Evolutionary conservation across 306 rosid genomes (phyloP).

Genomic region (Lathyrus aphaca): DNA sequence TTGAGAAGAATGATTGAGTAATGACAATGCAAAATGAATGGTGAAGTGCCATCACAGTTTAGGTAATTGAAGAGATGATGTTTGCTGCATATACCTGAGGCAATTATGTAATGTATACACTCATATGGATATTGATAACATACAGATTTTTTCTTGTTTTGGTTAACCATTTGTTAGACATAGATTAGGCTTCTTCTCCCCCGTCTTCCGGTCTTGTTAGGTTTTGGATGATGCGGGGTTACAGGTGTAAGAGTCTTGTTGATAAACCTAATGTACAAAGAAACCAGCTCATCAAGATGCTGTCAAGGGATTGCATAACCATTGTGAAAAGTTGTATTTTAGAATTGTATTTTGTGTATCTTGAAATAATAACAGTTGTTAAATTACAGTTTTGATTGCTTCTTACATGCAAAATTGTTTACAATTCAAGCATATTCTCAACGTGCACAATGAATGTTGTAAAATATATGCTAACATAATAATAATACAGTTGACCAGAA

Average conservation of each 20-base stretch:
- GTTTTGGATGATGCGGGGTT: slow-evolving; percentile 42
- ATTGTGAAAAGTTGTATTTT: slow-evolving; percentile 42
- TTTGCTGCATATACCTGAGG: slow-evolving; percentile 38
- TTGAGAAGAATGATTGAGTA: slow-evolving; percentile 36
- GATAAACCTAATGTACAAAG: slow-evolving; percentile 43
- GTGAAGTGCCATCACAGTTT: slow-evolving; percentile 40
- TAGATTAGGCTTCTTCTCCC: slow-evolving; percentile 35
- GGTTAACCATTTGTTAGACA: slow-evolving; percentile 33
- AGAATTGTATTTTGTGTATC: slow-evolving; percentile 43
- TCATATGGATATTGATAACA: slow-evolving; percentile 38
- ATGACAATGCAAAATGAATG: slow-evolving; percentile 39
- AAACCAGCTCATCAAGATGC: slow-evolving; percentile 32
- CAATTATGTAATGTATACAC: slow-evolving; percentile 35
- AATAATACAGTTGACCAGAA: neutral
- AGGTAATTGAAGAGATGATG: slow-evolving; percentile 42
- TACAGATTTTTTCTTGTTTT: neutral
- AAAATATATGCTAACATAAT: neutral
- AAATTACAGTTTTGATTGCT: slow-evolving; percentile 3
- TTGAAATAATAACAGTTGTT: slow-evolving; percentile 32
- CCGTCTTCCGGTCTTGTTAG: slow-evolving; percentile 37
- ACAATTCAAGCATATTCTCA: neutral
- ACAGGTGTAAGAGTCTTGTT: slow-evolving; percentile 35
- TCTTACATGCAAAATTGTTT: neutral
- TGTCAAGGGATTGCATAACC: slow-evolving; percentile 37
- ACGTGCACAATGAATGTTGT: neutral